Percentiles rank a stretch among this genome's conserved stretches.
Evolutionary conservation across 2,329 filamentous ascomycete species (phyloP).

Genomic region (Exophiala oligosperma): DNA sequence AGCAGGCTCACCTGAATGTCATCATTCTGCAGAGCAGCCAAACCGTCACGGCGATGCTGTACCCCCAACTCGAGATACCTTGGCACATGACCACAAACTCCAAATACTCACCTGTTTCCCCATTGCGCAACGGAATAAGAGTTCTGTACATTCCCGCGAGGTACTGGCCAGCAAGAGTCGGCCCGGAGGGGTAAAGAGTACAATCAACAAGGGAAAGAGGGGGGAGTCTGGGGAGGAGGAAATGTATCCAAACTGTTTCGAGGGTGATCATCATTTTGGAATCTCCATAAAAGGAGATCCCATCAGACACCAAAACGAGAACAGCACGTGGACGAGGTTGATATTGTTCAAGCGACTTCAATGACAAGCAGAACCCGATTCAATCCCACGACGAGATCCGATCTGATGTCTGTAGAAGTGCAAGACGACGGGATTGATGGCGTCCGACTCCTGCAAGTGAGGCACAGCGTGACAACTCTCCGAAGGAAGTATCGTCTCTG

Average conservation of each 20-base stretch:
- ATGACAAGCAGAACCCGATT: slow-evolving; percentile 8
- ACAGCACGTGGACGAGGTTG: neutral
- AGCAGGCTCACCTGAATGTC: too few relatives aligned
- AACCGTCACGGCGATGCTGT: too few relatives aligned
- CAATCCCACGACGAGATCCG: neutral
- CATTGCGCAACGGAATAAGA: too few relatives aligned
- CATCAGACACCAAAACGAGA: neutral
- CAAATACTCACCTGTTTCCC: too few relatives aligned
- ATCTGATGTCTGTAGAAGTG: slow-evolving; percentile 3
- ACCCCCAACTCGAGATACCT: too few relatives aligned
- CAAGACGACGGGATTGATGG: neutral
- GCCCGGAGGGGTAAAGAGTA: too few relatives aligned
- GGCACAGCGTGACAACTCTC: neutral
- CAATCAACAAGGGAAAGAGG: too few relatives aligned
- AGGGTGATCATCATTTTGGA: neutral
- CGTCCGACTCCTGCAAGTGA: neutral
- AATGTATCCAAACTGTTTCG: slow-evolving; percentile 3
- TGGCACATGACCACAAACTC: too few relatives aligned
- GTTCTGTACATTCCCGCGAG: too few relatives aligned
- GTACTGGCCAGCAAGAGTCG: too few relatives aligned
- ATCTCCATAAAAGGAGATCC: neutral
- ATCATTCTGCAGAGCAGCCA: too few relatives aligned
- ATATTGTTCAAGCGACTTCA: neutral
- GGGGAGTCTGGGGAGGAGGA: too few relatives aligned
- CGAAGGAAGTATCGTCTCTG: neutral